Conservation (phyloP, 768 basidiomycete genomes). For the Hirschioporus abietinus region DNA sequence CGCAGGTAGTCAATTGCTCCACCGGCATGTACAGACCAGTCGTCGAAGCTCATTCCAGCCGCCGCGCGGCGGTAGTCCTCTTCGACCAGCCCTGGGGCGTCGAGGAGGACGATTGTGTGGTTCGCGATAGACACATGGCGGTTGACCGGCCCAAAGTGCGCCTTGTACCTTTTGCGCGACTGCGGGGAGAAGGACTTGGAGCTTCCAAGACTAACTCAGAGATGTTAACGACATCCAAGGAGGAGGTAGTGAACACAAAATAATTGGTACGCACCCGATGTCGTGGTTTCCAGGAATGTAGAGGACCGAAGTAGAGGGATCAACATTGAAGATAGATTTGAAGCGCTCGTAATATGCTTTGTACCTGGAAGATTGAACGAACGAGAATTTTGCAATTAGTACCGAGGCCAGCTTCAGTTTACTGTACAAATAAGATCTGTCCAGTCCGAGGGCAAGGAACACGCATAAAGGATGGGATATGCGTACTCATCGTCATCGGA, state of each 20-base stretch:
- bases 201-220: conserved; percentile 37
- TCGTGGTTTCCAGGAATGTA: conserved; percentile 93
- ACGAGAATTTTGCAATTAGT: neutral
- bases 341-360: conserved; percentile 64
- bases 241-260: neutral
- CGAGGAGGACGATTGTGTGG: conserved; percentile 67
- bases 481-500: conserved; percentile 70
- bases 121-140: conserved; percentile 58
- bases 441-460: neutral
- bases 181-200: conserved; percentile 40
- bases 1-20: conserved; percentile 54
- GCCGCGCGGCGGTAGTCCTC: conserved; percentile 55
- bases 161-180: conserved; percentile 53
- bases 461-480: neutral
- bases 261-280: conserved; percentile 45
- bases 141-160: conserved; percentile 75
- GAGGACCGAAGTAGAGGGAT: conserved; percentile 46
- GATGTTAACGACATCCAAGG: conserved; percentile 10
- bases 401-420: neutral
- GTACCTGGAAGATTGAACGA: conserved; percentile 47
- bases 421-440: neutral
- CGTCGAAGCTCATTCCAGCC: conserved; percentile 33
- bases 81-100: conserved; percentile 69
- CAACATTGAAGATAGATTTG: conserved; percentile 58
- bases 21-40: conserved; percentile 46